Evolutionary conservation across 495 filamentous ascomycete species (phyloP).

Genomic region (Neurospora pannonica): DNA sequence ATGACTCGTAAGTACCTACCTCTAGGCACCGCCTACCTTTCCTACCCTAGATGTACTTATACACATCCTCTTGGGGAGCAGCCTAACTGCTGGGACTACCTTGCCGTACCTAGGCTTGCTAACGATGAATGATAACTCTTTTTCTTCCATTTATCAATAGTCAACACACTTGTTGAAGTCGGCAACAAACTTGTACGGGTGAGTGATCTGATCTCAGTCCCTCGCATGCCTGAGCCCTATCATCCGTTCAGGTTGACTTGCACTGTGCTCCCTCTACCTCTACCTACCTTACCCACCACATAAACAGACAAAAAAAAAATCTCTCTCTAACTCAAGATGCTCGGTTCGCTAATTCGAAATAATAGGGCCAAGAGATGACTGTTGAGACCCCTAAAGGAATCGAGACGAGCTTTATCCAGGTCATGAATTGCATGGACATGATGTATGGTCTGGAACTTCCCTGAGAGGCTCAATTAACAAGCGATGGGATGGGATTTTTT

Average conservation of each 20-base stretch:
- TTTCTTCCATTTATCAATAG: background rate
- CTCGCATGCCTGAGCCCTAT: background rate
- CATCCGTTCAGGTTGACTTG: background rate
- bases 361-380: background rate
- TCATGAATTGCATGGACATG: background rate
- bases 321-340: background rate
- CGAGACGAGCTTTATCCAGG: background rate
- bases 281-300: background rate
- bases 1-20: background rate
- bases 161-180: background rate
- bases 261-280: background rate
- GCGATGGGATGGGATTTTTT: background rate
- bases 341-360: background rate
- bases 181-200: background rate
- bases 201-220: background rate
- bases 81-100: background rate
- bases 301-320: background rate
- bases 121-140: background rate
- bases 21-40: background rate
- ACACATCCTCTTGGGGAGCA: background rate
- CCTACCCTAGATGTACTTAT: background rate
- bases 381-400: background rate
- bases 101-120: background rate
- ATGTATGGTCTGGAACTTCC: background rate
- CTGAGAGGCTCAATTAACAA: background rate